phyloP scores from a whole-genome alignment of 768 basidiomycete species.

The Rhodotorula toruloides region DNA sequence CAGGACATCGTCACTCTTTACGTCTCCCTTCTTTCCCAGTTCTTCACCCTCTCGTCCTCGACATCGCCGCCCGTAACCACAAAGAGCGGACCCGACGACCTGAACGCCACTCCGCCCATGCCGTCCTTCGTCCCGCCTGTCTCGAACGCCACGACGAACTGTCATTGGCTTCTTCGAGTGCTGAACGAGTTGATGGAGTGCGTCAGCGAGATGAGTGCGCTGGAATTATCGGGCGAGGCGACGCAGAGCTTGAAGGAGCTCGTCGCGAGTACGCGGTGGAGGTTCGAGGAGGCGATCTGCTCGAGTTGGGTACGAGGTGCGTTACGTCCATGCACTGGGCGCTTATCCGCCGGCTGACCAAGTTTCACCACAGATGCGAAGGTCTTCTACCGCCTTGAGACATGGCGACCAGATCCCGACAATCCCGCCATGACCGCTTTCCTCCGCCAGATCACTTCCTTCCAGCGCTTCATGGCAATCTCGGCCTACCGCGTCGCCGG shows the following conservation, averaged over 20 bases:
- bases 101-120: constrained; percentile 54
- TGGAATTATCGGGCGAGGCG: constrained; percentile 76
- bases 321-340: constrained; percentile 23
- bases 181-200: constrained; percentile 81
- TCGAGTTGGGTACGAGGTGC: constrained; percentile 76
- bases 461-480: constrained; percentile 72
- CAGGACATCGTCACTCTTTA: constrained; percentile 80
- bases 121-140: constrained; percentile 57
- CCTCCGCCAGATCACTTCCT: constrained; percentile 68
- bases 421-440: constrained; percentile 68
- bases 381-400: constrained; percentile 74
- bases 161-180: constrained; percentile 71
- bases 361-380: constrained; percentile 61
- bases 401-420: constrained; percentile 63
- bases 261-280: constrained; percentile 77
- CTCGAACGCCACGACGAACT: constrained; percentile 75
- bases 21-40: constrained; percentile 74
- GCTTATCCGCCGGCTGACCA: background rate
- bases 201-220: constrained; percentile 67
- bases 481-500: constrained; percentile 74
- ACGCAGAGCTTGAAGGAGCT: constrained; percentile 60
- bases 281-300: constrained; percentile 74
- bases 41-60: constrained; percentile 75
- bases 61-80: constrained; percentile 52
- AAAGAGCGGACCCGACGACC: constrained; percentile 47